Percentiles rank a stretch among this genome's conserved stretches.
These are phyloP conservation scores for Paramecium caudatum DNA, from an alignment of 73 alveolate genomes.

Conservation along the genomic window DNA sequence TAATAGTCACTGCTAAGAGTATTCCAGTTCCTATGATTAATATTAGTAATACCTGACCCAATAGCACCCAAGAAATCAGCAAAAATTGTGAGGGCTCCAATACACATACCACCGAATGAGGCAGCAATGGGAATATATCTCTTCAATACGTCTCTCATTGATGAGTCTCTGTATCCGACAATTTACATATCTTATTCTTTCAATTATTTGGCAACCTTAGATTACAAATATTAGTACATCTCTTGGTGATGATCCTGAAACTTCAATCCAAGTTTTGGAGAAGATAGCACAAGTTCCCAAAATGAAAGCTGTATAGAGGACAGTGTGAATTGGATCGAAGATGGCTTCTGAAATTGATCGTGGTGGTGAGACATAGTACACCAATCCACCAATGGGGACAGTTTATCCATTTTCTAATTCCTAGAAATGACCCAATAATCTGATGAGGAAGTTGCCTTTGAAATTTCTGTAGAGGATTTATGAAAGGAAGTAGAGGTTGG, in stretches of 20 bases:
- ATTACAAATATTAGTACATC: constrained; percentile 85
- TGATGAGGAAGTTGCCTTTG: constrained; percentile 96
- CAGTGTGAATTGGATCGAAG: constrained; percentile 97
- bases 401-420: constrained; percentile 95
- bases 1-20: constrained; percentile 98
- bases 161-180: constrained; percentile 95
- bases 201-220: constrained; percentile 95
- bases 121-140: constrained; percentile 99
- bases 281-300: constrained; percentile 98
- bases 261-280: constrained; percentile 99
- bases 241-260: constrained; percentile 97
- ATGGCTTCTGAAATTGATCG: constrained; percentile 80
- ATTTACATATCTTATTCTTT: constrained; percentile 98
- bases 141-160: constrained; percentile 91
- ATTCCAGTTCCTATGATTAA: constrained; percentile 97
- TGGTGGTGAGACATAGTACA: constrained; percentile 99
- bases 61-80: constrained; percentile 99
- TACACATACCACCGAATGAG: constrained; percentile 99
- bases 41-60: constrained; percentile 86
- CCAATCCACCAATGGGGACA: constrained; percentile 99
- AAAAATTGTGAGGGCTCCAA: constrained; percentile 98
- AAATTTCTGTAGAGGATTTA: constrained; percentile 98
- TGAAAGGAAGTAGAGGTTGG: constrained; percentile 99
- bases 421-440: constrained; percentile 99
- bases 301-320: constrained; percentile 97